Percentiles rank a stretch among this genome's conserved stretches.
These are phyloP conservation scores for Pseudonitzschia multistriata DNA, from an alignment of 108 stramenopile genomes.

Conservation along the genomic window DNA sequence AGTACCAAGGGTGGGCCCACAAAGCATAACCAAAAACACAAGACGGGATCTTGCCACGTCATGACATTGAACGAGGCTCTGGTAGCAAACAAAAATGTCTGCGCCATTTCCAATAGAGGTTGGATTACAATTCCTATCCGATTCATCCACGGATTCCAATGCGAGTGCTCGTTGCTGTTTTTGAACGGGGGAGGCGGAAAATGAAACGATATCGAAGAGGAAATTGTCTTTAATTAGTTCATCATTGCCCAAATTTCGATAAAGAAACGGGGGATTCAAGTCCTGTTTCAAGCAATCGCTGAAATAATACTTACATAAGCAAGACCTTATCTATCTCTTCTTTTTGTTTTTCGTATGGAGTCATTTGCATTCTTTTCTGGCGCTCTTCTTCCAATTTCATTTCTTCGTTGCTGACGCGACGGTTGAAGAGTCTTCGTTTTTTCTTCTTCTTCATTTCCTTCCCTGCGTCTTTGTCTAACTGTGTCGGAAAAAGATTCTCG, in stretches of 20 bases:
- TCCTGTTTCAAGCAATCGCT: too few relatives aligned
- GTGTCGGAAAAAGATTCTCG: constrained; percentile 19
- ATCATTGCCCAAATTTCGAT: too few relatives aligned
- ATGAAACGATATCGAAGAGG: not conserved
- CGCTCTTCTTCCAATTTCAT: constrained; percentile 28
- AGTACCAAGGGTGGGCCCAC: constrained; percentile 34
- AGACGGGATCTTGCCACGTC: constrained; percentile 70
- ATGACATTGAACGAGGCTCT: constrained; percentile 66
- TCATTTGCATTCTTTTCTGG: constrained; percentile 29
- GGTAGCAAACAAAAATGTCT: constrained; percentile 28
- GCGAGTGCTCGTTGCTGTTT: constrained; percentile 42
- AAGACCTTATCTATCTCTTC: constrained; percentile 46
- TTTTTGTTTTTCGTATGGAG: constrained; percentile 25
- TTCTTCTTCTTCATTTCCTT: constrained; percentile 26
- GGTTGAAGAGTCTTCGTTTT: constrained; percentile 19
- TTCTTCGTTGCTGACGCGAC: constrained; percentile 18
- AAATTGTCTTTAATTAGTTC: not conserved
- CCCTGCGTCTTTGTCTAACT: constrained; percentile 17
- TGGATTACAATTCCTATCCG: constrained; percentile 38
- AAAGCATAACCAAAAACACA: constrained; percentile 58
- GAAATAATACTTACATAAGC: constrained; percentile 6
- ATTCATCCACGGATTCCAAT: constrained; percentile 52
- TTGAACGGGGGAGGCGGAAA: not conserved
- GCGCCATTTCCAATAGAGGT: constrained; percentile 41
- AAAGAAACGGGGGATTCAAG: too few relatives aligned